Evolutionary conservation across 805 yeast species (phyloP), one percentile per base, ranked within the genome.

Genomic region (Spencermartinsiella europaea): DNA sequence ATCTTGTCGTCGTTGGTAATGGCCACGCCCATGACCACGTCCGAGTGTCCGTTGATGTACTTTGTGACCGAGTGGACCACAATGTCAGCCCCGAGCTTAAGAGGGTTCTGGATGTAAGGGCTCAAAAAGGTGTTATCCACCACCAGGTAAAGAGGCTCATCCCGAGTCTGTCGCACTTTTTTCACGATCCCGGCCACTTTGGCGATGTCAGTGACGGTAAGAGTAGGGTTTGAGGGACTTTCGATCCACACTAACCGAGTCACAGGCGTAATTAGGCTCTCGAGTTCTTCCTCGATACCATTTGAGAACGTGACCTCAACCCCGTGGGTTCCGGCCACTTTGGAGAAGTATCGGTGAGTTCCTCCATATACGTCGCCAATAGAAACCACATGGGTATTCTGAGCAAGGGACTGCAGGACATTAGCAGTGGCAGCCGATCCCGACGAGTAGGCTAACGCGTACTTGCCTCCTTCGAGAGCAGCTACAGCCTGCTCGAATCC

Each of bases 61-160:
- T 90, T 90, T 0, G 96, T 90, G 1, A 89, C 96, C 1, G 96
- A 87, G 64, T 90, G 96, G 77, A 91, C 70, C n/a, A 91, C 80
- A 54, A 88, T 67, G 64, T 91, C 97, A 25, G 84, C 95, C 56
- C 96, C 95, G 56, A 74, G 81, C 52, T 68, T 71, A 64, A 87
- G 75, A 54, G 95, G 96, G 73, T 85, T 86, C 54, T 89, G 86
- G 60, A 86, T 70, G 71, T 86, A 86, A 60, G 95, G 95, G 15
- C 93, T 83, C 63, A 85, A 70, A 76, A 86, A 87, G 36, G 95
- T 86, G 77, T 86, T 86, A 73, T 86, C 95, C 50, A 86, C 95
- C 40, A 81, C 93, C 51, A 86, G 73, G 40, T 72, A 62, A 21
- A 67, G 42, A 52, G 83, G 56, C 44, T 50, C 44, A 60, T 76